Percentiles rank a stretch among this genome's conserved stretches.
phyloP scores from a whole-genome alignment of 2,329 filamentous ascomycete genomes.

The Phoma sp. region DNA sequence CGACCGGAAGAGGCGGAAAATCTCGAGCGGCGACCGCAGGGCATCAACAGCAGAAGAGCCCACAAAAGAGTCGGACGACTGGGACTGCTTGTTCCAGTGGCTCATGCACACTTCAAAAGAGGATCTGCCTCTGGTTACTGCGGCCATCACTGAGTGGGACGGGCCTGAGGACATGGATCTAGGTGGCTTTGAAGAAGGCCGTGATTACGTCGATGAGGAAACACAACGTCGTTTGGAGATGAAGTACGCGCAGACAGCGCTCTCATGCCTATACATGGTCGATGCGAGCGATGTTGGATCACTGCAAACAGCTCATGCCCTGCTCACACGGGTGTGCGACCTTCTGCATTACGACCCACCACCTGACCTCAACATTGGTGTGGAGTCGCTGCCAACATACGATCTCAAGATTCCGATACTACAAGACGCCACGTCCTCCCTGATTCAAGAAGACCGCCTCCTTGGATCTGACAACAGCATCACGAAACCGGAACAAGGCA shows the following conservation, averaged over 20 bases:
- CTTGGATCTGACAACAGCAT: constrained; percentile 67
- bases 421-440: constrained; percentile 36
- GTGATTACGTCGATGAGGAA: constrained; percentile 65
- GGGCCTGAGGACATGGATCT: constrained; percentile 74
- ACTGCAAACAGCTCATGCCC: constrained; percentile 65
- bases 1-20: constrained; percentile 62
- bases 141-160: constrained; percentile 73
- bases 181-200: constrained; percentile 61
- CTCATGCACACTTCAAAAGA: constrained; percentile 64
- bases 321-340: constrained; percentile 65
- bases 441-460: constrained; percentile 55
- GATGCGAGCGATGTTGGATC: constrained; percentile 65
- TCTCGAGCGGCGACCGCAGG: constrained; percentile 43
- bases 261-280: constrained; percentile 73
- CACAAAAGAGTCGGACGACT: constrained; percentile 55
- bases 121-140: constrained; percentile 68
- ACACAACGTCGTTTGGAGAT: constrained; percentile 65
- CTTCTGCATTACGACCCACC: constrained; percentile 67
- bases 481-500: constrained; percentile 64
- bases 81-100: constrained; percentile 74
- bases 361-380: constrained; percentile 53
- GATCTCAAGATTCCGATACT: constrained; percentile 46
- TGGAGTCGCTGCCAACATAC: constrained; percentile 53
- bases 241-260: constrained; percentile 70
- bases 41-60: constrained; percentile 47